phyloP scores from a whole-genome alignment of 2,329 filamentous ascomycete genomes.

The Trichoderma harzianum region DNA sequence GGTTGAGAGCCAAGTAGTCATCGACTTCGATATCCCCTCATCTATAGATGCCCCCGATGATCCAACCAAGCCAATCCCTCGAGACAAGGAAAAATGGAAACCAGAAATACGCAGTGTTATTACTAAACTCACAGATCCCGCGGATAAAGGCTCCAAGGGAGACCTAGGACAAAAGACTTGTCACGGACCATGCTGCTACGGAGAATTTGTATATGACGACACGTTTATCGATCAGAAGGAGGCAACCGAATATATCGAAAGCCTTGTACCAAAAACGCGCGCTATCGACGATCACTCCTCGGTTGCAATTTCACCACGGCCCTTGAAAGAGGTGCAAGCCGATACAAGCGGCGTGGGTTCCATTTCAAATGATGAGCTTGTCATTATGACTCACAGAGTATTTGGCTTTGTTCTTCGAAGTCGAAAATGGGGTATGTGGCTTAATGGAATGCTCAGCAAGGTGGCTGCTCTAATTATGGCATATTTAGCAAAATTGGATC shows the following conservation, averaged over 20 bases:
- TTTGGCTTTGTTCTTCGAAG: constrained; percentile 34
- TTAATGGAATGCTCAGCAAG: neutral
- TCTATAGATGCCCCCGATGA: neutral
- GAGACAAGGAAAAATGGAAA: neutral
- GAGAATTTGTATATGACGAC: neutral
- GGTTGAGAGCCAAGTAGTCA: constrained; percentile 14
- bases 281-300: neutral
- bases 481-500: neutral
- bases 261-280: neutral
- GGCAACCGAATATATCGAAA: neutral
- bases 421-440: constrained; percentile 32
- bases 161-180: neutral
- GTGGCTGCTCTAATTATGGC: neutral
- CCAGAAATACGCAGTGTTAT: neutral
- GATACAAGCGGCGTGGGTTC: neutral
- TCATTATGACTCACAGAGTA: constrained; percentile 33
- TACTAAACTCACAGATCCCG: neutral
- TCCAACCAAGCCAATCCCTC: neutral
- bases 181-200: neutral
- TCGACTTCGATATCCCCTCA: constrained; percentile 13
- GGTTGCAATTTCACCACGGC: neutral
- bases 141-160: neutral
- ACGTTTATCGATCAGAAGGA: constrained; percentile 7
- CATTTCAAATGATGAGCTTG: constrained; percentile 25
- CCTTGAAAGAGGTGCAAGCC: neutral